Base-by-base conservation (phyloP, 176 grass and related monocot genomes). In the Poa pratensis region DNA sequence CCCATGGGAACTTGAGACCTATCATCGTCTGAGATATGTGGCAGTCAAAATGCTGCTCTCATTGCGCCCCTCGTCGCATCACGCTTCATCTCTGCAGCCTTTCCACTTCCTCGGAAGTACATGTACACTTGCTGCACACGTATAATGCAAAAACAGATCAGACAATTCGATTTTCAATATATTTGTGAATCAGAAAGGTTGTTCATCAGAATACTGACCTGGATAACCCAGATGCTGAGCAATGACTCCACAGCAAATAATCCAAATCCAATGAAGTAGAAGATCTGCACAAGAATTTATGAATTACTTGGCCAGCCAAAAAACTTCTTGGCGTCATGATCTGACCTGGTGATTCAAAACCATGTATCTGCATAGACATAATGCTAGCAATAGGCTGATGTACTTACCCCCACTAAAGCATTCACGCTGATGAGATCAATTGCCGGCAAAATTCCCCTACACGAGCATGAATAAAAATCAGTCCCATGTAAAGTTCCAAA, bases 21-120 rank as follows among this genome's bases (percentile, higher is more conserved):
- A 84, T 69, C 60, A 87, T 62, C 43, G 82, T 78, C 37, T 75
- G 30, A 86, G 78, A 78, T 63, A 40, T 46, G 58, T 73, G 3
- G 15, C 35, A 68, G 57, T 95, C 78, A 99, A 85, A 96, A 92
- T 43, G 96, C 94, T 20, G 91, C 89, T 81, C 90, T 88, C 92
- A 96, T 84, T 26, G 94, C 94, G 43, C 93, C 76, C 71, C 90
- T 92, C 26, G 96, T 89, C 23, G 88, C 93, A 72, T 96, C 94
- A 35, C 71, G 90, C 62, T 90, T 92, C 90, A 94, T 91, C 77
- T 96, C 90, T 84, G 97, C 88, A 61, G 91, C 94, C 79, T 94
- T 94, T 72, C 97, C 90, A 81, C 92, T 94, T 77, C 97, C 97
- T 91, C 94, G 82, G 92, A 96, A 99, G 88, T 99, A 96, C 91